Conservation (phyloP, 208 protist genomes). For the Trypanosoma melophagium region DNA sequence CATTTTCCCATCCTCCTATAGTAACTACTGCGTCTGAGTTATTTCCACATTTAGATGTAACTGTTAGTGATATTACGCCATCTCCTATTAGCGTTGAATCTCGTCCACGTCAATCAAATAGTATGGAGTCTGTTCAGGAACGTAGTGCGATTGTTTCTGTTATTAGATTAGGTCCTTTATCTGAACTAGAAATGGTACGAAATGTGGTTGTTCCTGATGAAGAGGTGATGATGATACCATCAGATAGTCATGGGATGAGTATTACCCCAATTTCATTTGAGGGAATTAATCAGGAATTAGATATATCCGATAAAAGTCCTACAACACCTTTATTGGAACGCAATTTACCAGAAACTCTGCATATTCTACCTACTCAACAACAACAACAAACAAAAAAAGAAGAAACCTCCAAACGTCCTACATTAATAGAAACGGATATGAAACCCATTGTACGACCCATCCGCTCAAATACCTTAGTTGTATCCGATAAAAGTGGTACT, state of each 20-base stretch:
- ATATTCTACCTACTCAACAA: no score
- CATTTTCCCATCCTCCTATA: no score
- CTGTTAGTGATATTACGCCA: conserved; percentile 19
- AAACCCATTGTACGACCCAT: not conserved
- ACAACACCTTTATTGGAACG: not conserved
- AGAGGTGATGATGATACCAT: not conserved
- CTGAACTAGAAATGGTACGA: no score
- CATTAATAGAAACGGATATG: no score
- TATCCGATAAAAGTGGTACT: not conserved
- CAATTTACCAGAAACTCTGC: not conserved
- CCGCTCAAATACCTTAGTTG: not conserved
- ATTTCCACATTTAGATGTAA: conserved; percentile 9
- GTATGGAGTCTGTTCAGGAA: not conserved
- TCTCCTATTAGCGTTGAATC: conserved; percentile 4
- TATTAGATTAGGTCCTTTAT: no score
- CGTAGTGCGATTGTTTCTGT: not conserved
- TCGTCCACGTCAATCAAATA: not conserved
- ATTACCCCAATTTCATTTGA: conserved; percentile 5
- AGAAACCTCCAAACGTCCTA: not conserved
- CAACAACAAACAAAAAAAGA: not conserved
- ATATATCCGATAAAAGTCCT: not conserved
- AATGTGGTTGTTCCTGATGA: not conserved
- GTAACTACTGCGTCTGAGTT: not conserved
- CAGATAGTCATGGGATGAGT: not conserved
- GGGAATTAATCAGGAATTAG: not conserved